phyloP scores from a whole-genome alignment of 306 rosid species.

The Casuarina glauca region DNA sequence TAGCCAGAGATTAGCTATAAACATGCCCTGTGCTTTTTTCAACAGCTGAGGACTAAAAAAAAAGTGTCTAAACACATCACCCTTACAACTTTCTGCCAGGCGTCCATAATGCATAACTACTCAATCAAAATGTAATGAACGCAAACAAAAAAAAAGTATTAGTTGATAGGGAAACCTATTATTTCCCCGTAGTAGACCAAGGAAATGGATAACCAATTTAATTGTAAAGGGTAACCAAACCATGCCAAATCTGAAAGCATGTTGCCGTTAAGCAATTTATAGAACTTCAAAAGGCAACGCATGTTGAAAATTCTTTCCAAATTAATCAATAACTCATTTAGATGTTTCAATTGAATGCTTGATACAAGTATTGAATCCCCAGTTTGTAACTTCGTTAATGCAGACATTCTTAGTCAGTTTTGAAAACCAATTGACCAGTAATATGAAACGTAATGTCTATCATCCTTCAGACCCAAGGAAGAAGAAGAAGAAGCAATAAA shows the following conservation, averaged over 20 bases:
- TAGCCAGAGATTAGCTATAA: no score
- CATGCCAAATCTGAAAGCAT: neutral
- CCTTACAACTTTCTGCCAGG: neutral
- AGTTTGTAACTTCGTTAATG: neutral
- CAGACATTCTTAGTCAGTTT: neutral
- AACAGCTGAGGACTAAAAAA: no score
- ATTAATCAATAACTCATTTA: neutral
- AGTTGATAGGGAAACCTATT: neutral
- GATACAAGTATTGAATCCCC: neutral
- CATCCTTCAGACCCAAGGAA: neutral
- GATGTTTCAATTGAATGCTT: neutral
- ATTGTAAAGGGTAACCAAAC: neutral
- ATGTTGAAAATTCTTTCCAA: neutral
- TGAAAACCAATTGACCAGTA: neutral
- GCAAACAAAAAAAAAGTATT: neutral
- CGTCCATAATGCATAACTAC: neutral
- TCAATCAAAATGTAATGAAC: neutral
- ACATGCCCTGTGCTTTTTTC: no score
- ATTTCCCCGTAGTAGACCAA: neutral
- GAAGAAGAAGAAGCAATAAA: neutral
- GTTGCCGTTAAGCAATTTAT: neutral
- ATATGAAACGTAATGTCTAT: neutral
- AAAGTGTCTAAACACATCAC: no score
- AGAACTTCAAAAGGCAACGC: neutral
- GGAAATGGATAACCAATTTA: neutral